Evolutionary conservation across 2,329 filamentous ascomycete genomes (phyloP).

Genomic region (Salinomyces thailandicus): DNA sequence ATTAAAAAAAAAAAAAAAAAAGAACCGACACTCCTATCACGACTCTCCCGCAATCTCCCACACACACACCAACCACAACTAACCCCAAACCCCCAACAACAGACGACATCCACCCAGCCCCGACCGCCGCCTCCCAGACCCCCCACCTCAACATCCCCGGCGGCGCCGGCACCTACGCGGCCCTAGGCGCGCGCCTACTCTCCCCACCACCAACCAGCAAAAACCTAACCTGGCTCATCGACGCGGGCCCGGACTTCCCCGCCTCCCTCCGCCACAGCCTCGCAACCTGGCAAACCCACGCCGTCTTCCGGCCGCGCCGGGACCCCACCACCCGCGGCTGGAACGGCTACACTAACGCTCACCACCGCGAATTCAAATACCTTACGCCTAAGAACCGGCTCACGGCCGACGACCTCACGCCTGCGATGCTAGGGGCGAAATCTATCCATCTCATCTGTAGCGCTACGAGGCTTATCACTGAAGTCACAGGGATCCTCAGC

Average conservation of each 20-base stretch:
- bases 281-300: constrained; percentile 64
- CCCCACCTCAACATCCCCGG: constrained; percentile 69
- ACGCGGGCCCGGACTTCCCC: constrained; percentile 83
- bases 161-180: constrained; percentile 77
- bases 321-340: constrained; percentile 79
- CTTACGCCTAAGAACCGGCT: constrained; percentile 76
- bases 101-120: constrained; percentile 87
- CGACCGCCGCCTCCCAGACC: constrained; percentile 44
- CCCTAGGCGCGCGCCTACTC: constrained; percentile 79
- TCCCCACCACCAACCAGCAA: constrained; percentile 61
- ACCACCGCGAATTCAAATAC: constrained; percentile 60
- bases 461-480: constrained; percentile 61
- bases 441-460: constrained; percentile 86
- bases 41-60: background rate
- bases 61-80: background rate
- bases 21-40: background rate
- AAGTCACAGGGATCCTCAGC: constrained; percentile 60
- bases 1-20: background rate
- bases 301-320: constrained; percentile 51
- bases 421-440: constrained; percentile 56
- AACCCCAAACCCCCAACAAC: too few relatives aligned
- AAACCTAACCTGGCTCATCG: constrained; percentile 79
- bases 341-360: constrained; percentile 69
- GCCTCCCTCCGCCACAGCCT: constrained; percentile 52
- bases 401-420: constrained; percentile 59